Percentiles rank a stretch among this genome's conserved stretches.
phyloP scores from a whole-genome alignment of 2,329 filamentous ascomycete species.

The Chrysoporthe puriensis region DNA sequence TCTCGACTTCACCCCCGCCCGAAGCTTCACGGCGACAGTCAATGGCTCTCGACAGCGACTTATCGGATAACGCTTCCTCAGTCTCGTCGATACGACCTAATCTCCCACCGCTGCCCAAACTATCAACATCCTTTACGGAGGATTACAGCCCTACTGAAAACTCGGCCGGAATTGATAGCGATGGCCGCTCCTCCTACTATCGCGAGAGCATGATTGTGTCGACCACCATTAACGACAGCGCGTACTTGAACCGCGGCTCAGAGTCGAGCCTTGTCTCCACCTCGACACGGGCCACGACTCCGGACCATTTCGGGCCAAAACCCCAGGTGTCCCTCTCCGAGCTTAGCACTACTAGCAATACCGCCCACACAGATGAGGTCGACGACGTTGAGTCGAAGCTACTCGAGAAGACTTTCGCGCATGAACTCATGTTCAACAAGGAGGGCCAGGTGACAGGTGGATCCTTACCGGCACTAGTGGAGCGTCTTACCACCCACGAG shows the following conservation, averaged over 20 bases:
- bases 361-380: slow-evolving; percentile 70
- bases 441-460: slow-evolving; percentile 94
- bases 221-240: slow-evolving; percentile 77
- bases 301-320: slow-evolving; percentile 64
- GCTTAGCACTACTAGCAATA: slow-evolving; percentile 68
- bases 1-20: slow-evolving; percentile 51
- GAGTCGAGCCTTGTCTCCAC: slow-evolving; percentile 79
- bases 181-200: slow-evolving; percentile 56
- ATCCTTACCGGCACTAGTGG: slow-evolving; percentile 87
- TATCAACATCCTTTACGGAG: slow-evolving; percentile 55
- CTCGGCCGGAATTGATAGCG: slow-evolving; percentile 50
- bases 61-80: slow-evolving; percentile 50
- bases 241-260: slow-evolving; percentile 79
- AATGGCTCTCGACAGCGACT: slow-evolving; percentile 43
- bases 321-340: slow-evolving; percentile 68
- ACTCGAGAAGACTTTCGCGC: slow-evolving; percentile 89
- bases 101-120: slow-evolving; percentile 60
- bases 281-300: slow-evolving; percentile 87
- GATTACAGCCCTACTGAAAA: slow-evolving; percentile 54
- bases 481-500: slow-evolving; percentile 90
- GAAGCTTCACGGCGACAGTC: slow-evolving; percentile 48
- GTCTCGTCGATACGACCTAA: slow-evolving; percentile 52
- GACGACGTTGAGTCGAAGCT: slow-evolving; percentile 81
- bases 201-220: slow-evolving; percentile 75
- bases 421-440: slow-evolving; percentile 91